Evolutionary conservation across 2,329 filamentous ascomycete species (phyloP), one percentile per base, ranked within the genome.

Genomic region (Trichoderma brevicompactum): DNA sequence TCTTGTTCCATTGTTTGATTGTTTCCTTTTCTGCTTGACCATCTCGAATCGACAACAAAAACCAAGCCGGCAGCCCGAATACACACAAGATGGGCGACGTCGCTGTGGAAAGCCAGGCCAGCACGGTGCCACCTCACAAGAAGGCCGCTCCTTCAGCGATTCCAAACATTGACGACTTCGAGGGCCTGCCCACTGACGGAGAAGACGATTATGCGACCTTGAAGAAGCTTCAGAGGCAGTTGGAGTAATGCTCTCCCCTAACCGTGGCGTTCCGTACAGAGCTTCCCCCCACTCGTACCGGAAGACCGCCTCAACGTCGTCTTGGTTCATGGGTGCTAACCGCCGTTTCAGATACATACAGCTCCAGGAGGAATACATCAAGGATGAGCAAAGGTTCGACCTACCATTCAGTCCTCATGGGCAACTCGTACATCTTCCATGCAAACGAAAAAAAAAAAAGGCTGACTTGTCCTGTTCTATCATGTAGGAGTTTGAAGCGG

Each of bases 291-390:
- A n/a, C n/a, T 36, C 28, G 41, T 34, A 28, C 23, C 23, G 13
- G 19, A 52, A 38, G 40, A 56, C 7, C 23, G 28, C 38, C 28
- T 23, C 58, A 44, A 23, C 43, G 28, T 12, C n/a, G 8, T 44
- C 48, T 58, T 32, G 17, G 58, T 34, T 52, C n/a, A 71, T 49
- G 69, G 67, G 64, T 59, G 48, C 75, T 79, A 69, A 69, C 65
- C 40, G 65, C 69, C 72, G 34, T 3, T 34, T 15, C 13, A 92
- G 90, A 78, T 92, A 96, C 79, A 97, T 98, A 77, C 92, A 97
- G 80, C 86, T 99, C 73, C 95, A 99, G 82, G 95, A 99, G 81
- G 95, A 99, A 79, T 99, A 99, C 80, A 99, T 99, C 88, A 99
- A 99, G 83, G 95, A 99, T 87, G 95, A 99, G 84, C 95, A 99